Conservation (phyloP, 306 rosid genomes). For the Trichosanthes truncata region DNA sequence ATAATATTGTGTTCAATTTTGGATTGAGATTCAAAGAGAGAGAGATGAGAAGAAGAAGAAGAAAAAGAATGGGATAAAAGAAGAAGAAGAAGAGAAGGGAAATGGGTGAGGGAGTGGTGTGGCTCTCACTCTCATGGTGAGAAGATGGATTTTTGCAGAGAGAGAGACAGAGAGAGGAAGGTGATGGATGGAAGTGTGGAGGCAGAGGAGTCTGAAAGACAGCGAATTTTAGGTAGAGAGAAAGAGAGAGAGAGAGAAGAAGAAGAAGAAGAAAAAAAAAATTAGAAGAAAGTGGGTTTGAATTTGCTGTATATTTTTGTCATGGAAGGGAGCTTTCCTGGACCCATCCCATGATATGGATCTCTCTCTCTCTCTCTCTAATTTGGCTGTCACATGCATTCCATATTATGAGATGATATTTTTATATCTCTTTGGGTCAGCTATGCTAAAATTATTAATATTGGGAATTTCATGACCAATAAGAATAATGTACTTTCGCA, state of each 20-base stretch:
- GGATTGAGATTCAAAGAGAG: too few relatives aligned
- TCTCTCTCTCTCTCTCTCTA: background rate
- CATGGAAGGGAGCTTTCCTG: conserved; percentile 26
- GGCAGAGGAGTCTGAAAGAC: conserved; percentile 18
- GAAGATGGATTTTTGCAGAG: conserved; percentile 49
- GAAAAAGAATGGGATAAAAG: background rate
- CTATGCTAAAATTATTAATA: background rate
- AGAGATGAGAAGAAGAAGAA: background rate
- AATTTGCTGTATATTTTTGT: conserved; percentile 19
- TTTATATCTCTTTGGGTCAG: background rate
- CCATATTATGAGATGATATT: background rate
- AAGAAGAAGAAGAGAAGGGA: conserved; percentile 14
- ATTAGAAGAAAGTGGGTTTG: conserved; percentile 4
- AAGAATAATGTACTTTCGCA: background rate
- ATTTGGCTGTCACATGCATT: conserved; percentile 6
- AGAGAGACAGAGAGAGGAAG: too few relatives aligned
- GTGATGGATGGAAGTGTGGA: conserved; percentile 14
- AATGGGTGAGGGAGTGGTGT: conserved; percentile 32
- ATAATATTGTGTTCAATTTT: background rate
- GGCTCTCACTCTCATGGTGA: conserved; percentile 89
- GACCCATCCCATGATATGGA: conserved; percentile 25
- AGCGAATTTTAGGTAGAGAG: conserved; percentile 14
- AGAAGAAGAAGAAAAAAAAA: too few relatives aligned
- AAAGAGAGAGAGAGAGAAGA: background rate
- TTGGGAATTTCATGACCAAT: background rate